Percentiles rank a stretch among this genome's conserved stretches.
Evolutionary conservation across 768 basidiomycete species (phyloP).

Genomic region (Mycena latifolia): DNA sequence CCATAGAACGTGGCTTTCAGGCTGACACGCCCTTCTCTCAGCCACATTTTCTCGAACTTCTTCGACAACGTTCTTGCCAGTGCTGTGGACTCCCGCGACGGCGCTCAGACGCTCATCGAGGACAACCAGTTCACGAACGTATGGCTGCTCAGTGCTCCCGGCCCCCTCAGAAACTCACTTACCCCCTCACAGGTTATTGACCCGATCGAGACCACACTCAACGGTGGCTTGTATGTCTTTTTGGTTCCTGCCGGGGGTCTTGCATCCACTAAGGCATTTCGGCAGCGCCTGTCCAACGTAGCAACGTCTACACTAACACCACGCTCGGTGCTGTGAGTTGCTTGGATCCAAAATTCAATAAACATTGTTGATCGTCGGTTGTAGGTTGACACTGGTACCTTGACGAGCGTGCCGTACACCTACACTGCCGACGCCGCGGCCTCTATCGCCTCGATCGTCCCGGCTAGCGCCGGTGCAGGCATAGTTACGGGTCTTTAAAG

Average conservation of each 20-base stretch:
- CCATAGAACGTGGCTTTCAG: background rate
- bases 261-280: background rate
- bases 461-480: constrained; percentile 29
- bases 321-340: background rate
- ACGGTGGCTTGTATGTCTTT: constrained; percentile 30
- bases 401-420: constrained; percentile 28
- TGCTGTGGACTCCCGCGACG: constrained; percentile 32
- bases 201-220: constrained; percentile 34
- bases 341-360: background rate
- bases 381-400: constrained; percentile 28
- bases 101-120: constrained; percentile 33
- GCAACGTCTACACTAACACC: constrained; percentile 33
- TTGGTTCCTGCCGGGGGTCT: background rate
- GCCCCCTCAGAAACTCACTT: background rate
- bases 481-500: constrained; percentile 29
- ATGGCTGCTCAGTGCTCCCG: background rate
- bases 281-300: constrained; percentile 26
- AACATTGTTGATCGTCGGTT: background rate
- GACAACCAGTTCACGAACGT: constrained; percentile 34
- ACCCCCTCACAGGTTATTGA: constrained; percentile 6
- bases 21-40: background rate
- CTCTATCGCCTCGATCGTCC: constrained; percentile 20
- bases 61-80: constrained; percentile 27
- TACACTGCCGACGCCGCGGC: constrained; percentile 29
- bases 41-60: constrained; percentile 34